These are phyloP conservation scores for Turnera subulata DNA, from an alignment of 345 rosid genomes.

Conservation along the genomic window DNA sequence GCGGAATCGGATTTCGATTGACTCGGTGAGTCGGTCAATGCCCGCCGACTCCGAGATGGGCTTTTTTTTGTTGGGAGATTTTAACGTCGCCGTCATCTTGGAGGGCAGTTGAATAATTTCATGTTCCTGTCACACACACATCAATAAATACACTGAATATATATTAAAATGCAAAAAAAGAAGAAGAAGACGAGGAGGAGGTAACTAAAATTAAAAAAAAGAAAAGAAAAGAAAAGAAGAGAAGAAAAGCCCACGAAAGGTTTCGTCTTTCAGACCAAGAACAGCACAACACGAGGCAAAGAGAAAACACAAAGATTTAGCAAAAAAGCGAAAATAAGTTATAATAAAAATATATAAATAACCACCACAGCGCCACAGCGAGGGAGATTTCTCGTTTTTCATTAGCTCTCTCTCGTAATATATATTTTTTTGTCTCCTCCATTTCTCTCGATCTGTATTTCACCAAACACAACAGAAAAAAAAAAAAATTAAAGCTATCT, in stretches of 20 bases:
- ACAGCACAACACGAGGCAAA: constrained; percentile 24
- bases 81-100: no score
- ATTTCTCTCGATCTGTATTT: constrained; percentile 40
- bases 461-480: background rate
- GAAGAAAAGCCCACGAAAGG: constrained; percentile 33
- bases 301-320: constrained; percentile 28
- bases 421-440: background rate
- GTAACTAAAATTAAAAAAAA: no score
- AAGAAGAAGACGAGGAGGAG: no score
- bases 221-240: background rate
- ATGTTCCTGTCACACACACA: no score
- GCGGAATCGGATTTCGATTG: no score
- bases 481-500: no score
- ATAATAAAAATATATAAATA: constrained; percentile 4
- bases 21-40: no score
- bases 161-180: background rate
- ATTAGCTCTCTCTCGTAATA: no score
- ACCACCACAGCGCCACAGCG: constrained; percentile 23
- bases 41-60: no score
- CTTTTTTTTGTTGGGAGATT: no score
- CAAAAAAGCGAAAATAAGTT: no score
- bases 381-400: constrained; percentile 26
- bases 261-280: constrained; percentile 54
- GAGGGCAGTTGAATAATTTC: no score
- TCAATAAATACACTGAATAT: background rate